Evolutionary conservation across 768 basidiomycete genomes (phyloP), one percentile per base, ranked within the genome.

Genomic region (Nevesoporus exiguus): DNA sequence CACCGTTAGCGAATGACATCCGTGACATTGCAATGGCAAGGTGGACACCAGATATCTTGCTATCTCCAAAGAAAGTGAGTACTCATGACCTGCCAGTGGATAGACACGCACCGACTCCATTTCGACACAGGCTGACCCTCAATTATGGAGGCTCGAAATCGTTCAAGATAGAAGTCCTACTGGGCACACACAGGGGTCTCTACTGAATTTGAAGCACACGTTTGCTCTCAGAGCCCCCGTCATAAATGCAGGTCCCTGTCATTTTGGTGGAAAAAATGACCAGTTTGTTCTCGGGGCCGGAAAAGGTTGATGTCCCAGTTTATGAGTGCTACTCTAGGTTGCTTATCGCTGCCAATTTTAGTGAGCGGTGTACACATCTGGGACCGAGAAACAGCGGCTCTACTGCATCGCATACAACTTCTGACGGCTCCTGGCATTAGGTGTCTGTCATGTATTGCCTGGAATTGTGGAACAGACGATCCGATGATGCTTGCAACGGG

Each of bases 291-390:
- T 92, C 5, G 87, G 89, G 61, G 85, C 86, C 34, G 83, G 85
- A 5, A 90, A 92, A 81, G 77, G 89, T 82, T 45, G 37, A 70
- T 61, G 19, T 31, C 25, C 10, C n/a, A 15, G 30, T 24, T 39
- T 19, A 11, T 47, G 14, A 7, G 21, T 17, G 19, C n/a, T 29
- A 1, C 19, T 36, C 19, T 3, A 7, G 33, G 4, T 51, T 36
- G 37, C 51, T 56, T 15, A 51, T 47, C 5, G 17, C 39, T 19
- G n/a, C 51, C 42, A n/a, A 42, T 43, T 24, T 36, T 54, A 90
- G 89, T 80, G 55, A 90, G 90, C 5, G 86, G 90, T 61, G 84
- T 93, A 15, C 85, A 89, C 64, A 88, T 92, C 14, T 93, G 90
- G 90, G 90, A 93, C 62, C 81, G 84, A 54, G 88, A 91, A 69